These are phyloP conservation scores for Globisporangium canariense DNA, from an alignment of 352 stramenopile genomes.

Conservation along the genomic window DNA sequence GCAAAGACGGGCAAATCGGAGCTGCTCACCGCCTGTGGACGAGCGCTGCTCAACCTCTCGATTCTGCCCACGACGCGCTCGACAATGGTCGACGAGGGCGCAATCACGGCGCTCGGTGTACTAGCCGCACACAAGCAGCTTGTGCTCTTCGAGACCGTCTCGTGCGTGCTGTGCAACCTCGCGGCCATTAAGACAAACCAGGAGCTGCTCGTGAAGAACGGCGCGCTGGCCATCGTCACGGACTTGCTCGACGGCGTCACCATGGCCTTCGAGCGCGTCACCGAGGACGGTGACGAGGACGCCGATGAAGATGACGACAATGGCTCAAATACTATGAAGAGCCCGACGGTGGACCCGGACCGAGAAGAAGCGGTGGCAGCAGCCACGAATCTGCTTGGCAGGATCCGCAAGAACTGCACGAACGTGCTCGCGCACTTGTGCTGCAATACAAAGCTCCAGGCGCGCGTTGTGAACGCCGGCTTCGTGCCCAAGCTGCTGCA, in stretches of 20 bases:
- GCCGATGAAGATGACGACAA: background rate
- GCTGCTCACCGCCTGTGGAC: slow-evolving; percentile 37
- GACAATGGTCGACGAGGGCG: slow-evolving; percentile 72
- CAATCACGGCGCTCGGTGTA: slow-evolving; percentile 49
- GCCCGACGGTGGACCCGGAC: background rate
- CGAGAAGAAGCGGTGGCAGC: slow-evolving; percentile 22
- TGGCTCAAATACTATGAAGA: slow-evolving; percentile 3
- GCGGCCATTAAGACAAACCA: slow-evolving; percentile 61
- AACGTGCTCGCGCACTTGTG: slow-evolving; percentile 65
- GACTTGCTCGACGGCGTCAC: slow-evolving; percentile 37
- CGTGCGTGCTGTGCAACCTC: slow-evolving; percentile 58
- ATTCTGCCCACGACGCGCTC: slow-evolving; percentile 73
- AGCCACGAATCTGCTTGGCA: slow-evolving; percentile 21
- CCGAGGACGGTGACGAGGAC: slow-evolving; percentile 14
- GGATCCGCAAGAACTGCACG: slow-evolving; percentile 60
- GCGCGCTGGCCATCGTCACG: slow-evolving; percentile 39
- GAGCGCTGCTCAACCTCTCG: slow-evolving; percentile 74
- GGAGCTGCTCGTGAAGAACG: slow-evolving; percentile 57
- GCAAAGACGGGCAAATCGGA: slow-evolving; percentile 26
- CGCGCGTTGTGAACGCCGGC: slow-evolving; percentile 43
- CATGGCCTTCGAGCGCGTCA: slow-evolving; percentile 25
- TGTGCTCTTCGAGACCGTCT: slow-evolving; percentile 39
- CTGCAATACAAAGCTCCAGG: slow-evolving; percentile 69
- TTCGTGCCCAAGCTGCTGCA: slow-evolving; percentile 56
- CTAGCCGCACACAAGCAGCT: slow-evolving; percentile 35